Evolutionary conservation across 2,329 filamentous ascomycete genomes (phyloP), one percentile per base, ranked within the genome.

Genomic region (Aureobasidium zeae): DNA sequence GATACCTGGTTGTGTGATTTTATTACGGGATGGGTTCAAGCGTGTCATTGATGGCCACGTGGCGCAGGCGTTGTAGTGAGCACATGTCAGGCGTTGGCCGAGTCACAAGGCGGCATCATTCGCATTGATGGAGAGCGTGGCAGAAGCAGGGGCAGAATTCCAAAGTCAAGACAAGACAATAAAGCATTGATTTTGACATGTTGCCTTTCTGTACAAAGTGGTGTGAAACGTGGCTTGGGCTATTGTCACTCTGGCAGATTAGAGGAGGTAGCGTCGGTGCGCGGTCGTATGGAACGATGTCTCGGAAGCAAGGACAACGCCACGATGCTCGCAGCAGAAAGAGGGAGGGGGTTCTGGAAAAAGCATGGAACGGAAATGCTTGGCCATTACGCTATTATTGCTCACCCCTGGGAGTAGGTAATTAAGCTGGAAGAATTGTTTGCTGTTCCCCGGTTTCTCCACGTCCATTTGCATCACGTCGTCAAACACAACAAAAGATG

Each of bases 61-160:
- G 24, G 39, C 39, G 39, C 30, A 43, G 39, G 39, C 39, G 39
- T 43, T 43, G 11, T 4, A 32, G 29, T 42, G 38, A 25, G 37
- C 38, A 42, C 38, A 42, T 43, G 38, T 42, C 29, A 20, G 37
- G 9, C 19, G 16, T 15, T 20, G 17, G 6, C n/a, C n/a, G n/a
- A 11, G 20, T 20, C 12, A 33, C 20, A 32, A 32, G 37, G 37
- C 37, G 37, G 29, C 20, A 33, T 15, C 29, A 42, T n/a, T n/a
- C n/a, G n/a, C n/a, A n/a, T 31, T 25, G 6, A n/a, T 43, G 30
- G 29, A 12, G n/a, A 26, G 30, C 11, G 20, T 20, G 5, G 19
- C 6, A n/a, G 12, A 34, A 22, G 39, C 25, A 34, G 26, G 30
- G 30, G 39, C 29, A 43, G 13, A 32, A 25, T 34, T n/a, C n/a